phyloP scores from a whole-genome alignment of 2,329 filamentous ascomycete species.

The Pyrenophora teres region DNA sequence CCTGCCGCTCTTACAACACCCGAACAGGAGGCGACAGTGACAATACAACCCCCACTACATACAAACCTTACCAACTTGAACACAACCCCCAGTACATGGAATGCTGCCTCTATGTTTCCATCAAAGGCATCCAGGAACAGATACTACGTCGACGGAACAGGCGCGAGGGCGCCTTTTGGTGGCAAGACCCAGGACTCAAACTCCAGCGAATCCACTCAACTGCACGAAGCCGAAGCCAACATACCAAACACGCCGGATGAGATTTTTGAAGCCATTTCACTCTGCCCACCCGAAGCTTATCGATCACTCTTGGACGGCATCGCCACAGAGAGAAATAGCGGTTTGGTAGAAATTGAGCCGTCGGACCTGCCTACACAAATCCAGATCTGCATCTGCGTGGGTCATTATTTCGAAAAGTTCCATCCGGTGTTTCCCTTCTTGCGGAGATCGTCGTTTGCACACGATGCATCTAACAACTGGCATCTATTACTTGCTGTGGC shows the following conservation, averaged over 20 bases:
- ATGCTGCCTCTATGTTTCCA: conserved; percentile 3
- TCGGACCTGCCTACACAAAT: conserved; percentile 25
- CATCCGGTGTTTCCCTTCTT: conserved; percentile 37
- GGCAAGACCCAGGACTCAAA: conserved; percentile 9
- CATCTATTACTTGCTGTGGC: conserved; percentile 34
- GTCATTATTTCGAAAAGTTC: conserved; percentile 35
- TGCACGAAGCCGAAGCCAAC: background rate
- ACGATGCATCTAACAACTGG: conserved; percentile 13
- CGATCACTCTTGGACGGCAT: conserved; percentile 9
- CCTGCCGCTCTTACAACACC: background rate
- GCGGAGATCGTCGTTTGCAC: conserved; percentile 24
- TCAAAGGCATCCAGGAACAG: conserved; percentile 4
- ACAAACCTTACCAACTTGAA: conserved; percentile 4
- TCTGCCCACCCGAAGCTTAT: conserved; percentile 3
- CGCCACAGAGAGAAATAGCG: conserved; percentile 8
- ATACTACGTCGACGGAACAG: conserved; percentile 20
- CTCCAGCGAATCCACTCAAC: background rate
- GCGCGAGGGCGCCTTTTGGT: conserved; percentile 21
- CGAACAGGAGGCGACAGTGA: background rate
- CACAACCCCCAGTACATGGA: background rate
- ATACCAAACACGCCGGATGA: background rate
- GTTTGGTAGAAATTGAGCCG: conserved; percentile 3
- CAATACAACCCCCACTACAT: conserved; percentile 4
- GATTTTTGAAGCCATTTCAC: background rate
- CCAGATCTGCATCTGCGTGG: conserved; percentile 27